Evolutionary conservation across 1,139 yeast species (phyloP).

Genomic region (Kodamaea fungicola): DNA sequence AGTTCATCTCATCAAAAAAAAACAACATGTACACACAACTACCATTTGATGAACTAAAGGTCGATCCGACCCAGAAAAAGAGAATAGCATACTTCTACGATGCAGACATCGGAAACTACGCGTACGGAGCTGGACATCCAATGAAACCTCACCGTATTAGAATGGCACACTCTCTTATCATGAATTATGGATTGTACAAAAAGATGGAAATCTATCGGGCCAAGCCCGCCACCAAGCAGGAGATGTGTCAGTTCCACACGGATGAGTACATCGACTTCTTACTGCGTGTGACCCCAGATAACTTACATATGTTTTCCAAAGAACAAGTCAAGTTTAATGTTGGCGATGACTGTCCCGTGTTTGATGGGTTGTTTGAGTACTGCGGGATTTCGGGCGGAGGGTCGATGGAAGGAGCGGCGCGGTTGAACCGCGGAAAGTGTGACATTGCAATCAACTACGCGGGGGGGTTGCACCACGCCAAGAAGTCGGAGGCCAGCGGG

Average conservation of each 20-base stretch:
- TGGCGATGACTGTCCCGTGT: conserved; percentile 96
- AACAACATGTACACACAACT: conserved; percentile 36
- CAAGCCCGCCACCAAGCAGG: conserved; percentile 97
- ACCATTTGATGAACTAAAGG: conserved; percentile 46
- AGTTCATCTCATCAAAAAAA: too few relatives aligned
- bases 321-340: conserved; percentile 94
- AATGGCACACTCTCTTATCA: conserved; percentile 95
- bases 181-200: conserved; percentile 95
- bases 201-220: conserved; percentile 97
- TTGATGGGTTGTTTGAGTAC: conserved; percentile 93
- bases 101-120: conserved; percentile 94
- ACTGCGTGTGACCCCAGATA: conserved; percentile 92
- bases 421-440: conserved; percentile 87
- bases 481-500: conserved; percentile 92
- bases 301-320: conserved; percentile 83
- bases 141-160: conserved; percentile 98
- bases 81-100: conserved; percentile 48
- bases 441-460: conserved; percentile 97
- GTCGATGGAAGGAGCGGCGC: conserved; percentile 94
- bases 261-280: conserved; percentile 95
- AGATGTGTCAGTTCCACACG: conserved; percentile 97
- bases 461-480: conserved; percentile 96
- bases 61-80: conserved; percentile 39
- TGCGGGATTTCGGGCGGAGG: conserved; percentile 96
- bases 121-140: conserved; percentile 98